Evolutionary conservation across 148 eudicot genomes (phyloP).

Genomic region (Nepenthes mirabilis): DNA sequence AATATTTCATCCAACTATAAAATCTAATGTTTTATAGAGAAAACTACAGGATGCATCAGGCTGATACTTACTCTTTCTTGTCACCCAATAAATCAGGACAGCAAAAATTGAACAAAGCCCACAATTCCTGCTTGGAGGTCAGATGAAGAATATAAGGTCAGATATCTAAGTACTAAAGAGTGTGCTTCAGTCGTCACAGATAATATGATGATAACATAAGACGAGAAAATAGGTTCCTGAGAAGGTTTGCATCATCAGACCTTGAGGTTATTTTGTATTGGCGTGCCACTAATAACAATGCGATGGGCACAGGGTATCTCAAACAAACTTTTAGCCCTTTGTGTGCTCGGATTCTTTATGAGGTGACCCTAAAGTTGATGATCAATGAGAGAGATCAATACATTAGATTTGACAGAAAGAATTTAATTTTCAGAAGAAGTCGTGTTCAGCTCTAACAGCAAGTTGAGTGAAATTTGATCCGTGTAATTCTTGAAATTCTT

Average conservation of each 20-base stretch:
- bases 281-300: constrained; percentile 92
- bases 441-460: not conserved
- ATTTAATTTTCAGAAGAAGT: not conserved
- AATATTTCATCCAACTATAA: constrained; percentile 5
- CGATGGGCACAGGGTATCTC: constrained; percentile 83
- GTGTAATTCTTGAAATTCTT: too few relatives aligned
- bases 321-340: constrained; percentile 94
- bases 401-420: not conserved
- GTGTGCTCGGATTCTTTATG: constrained; percentile 93
- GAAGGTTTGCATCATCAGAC: constrained; percentile 15
- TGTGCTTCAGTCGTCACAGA: not conserved
- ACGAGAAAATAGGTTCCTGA: not conserved
- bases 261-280: constrained; percentile 92
- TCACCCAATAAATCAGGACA: constrained; percentile 92
- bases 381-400: not conserved
- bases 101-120: constrained; percentile 93
- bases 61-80: constrained; percentile 49
- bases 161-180: not conserved
- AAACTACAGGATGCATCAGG: not conserved
- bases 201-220: not conserved
- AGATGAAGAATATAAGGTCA: constrained; percentile 6
- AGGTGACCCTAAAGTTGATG: constrained; percentile 68
- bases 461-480: not conserved
- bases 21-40: not conserved
- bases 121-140: constrained; percentile 49